Percentiles rank a stretch among this genome's conserved stretches.
Conservation (phyloP, 2,329 filamentous ascomycete species). For the Podosphaera xanthii region DNA sequence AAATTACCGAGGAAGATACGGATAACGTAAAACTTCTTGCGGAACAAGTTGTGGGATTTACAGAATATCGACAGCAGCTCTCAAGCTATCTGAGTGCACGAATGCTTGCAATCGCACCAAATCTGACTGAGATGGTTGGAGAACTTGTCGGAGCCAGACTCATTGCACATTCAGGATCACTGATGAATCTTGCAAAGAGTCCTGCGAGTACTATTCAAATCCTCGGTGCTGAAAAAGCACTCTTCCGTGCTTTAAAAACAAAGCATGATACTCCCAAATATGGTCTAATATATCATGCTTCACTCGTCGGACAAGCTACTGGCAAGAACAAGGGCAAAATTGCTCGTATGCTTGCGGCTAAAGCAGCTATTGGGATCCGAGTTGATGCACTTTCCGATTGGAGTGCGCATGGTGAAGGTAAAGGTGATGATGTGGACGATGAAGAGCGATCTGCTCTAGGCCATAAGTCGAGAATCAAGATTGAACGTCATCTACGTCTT, state of each 20-base stretch:
- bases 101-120: slow-evolving; percentile 93
- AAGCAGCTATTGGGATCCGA: slow-evolving; percentile 78
- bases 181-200: slow-evolving; percentile 86
- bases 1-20: slow-evolving; percentile 80
- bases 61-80: slow-evolving; percentile 72
- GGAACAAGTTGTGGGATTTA: slow-evolving; percentile 79
- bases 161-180: slow-evolving; percentile 81
- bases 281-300: slow-evolving; percentile 80
- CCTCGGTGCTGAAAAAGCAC: slow-evolving; percentile 90
- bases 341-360: slow-evolving; percentile 82
- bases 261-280: slow-evolving; percentile 99
- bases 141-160: slow-evolving; percentile 85
- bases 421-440: slow-evolving; percentile 45
- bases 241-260: slow-evolving; percentile 95
- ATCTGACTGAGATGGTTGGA: slow-evolving; percentile 79
- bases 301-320: slow-evolving; percentile 85
- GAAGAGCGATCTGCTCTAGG: slow-evolving; percentile 74
- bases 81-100: slow-evolving; percentile 74
- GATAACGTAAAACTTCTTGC: slow-evolving; percentile 82
- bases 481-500: slow-evolving; percentile 52
- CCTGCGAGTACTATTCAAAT: slow-evolving; percentile 95
- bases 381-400: slow-evolving; percentile 74
- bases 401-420: slow-evolving; percentile 43
- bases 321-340: slow-evolving; percentile 99
- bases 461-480: slow-evolving; percentile 43